Evolutionary conservation across 805 yeast genomes (phyloP).

Genomic region (Middelhovenomyces tepae): DNA sequence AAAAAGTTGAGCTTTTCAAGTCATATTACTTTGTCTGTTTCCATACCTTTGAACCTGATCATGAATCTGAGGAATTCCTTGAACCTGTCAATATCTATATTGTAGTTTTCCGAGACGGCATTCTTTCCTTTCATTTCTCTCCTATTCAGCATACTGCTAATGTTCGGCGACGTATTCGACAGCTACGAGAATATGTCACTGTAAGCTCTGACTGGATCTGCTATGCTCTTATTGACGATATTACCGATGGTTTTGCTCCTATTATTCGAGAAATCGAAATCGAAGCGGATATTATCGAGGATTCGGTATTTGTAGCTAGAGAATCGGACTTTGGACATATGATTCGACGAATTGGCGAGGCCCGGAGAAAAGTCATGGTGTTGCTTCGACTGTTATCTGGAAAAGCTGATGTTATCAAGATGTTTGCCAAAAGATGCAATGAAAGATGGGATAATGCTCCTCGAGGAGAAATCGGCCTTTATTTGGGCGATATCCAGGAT

Average conservation of each 20-base stretch:
- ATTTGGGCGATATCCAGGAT: slow-evolving; percentile 93
- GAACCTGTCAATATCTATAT: slow-evolving; percentile 55
- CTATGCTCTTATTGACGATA: slow-evolving; percentile 57
- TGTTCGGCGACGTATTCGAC: slow-evolving; percentile 56
- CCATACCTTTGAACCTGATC: slow-evolving; percentile 88
- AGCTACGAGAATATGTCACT: slow-evolving; percentile 50
- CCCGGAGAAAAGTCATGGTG: slow-evolving; percentile 87
- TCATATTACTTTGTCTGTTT: slow-evolving; percentile 91
- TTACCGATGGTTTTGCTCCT: slow-evolving; percentile 58
- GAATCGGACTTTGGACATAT: slow-evolving; percentile 64
- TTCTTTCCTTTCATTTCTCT: slow-evolving; percentile 50
- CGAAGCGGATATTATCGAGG: slow-evolving; percentile 62
- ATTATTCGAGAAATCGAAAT: slow-evolving; percentile 48
- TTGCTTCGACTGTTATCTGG: slow-evolving; percentile 82
- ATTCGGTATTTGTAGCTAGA: slow-evolving; percentile 73
- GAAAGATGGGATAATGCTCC: slow-evolving; percentile 57
- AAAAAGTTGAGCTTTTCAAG: slow-evolving; percentile 87
- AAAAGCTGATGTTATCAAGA: slow-evolving; percentile 91
- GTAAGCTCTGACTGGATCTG: slow-evolving; percentile 60
- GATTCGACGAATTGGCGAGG: slow-evolving; percentile 78
- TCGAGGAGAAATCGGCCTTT: slow-evolving; percentile 83
- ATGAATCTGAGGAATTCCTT: slow-evolving; percentile 69
- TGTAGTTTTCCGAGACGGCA: slow-evolving; percentile 52
- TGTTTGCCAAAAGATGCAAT: slow-evolving; percentile 92
- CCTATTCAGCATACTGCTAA: slow-evolving; percentile 52